phyloP scores from a whole-genome alignment of 2,329 filamentous ascomycete genomes.

The Microdochium trichocladiopsis region DNA sequence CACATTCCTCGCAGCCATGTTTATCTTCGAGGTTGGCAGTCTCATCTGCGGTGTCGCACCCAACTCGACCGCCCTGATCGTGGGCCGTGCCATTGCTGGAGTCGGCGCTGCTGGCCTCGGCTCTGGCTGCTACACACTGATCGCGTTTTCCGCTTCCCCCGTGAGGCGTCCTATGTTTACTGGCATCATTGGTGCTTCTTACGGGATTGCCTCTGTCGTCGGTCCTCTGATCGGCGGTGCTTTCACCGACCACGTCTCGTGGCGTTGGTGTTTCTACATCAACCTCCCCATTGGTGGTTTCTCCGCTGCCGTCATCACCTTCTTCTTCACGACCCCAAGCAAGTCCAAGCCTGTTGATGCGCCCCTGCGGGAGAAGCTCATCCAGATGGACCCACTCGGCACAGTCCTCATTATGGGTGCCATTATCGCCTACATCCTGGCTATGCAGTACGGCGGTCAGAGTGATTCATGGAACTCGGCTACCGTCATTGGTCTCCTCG shows the following conservation, averaged over 20 bases:
- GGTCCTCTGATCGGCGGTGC: constrained; percentile 43
- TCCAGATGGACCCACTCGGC: constrained; percentile 40
- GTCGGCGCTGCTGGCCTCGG: constrained; percentile 44
- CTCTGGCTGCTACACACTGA: constrained; percentile 40
- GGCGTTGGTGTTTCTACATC: constrained; percentile 20
- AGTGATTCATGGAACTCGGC: constrained; percentile 24
- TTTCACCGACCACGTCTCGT: constrained; percentile 40
- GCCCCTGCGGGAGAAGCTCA: constrained; percentile 5
- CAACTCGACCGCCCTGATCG: constrained; percentile 38
- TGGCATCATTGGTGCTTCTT: constrained; percentile 48
- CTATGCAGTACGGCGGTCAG: constrained; percentile 30
- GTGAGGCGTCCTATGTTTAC: constrained; percentile 46
- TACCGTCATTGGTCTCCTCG: constrained; percentile 22
- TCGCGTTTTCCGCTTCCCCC: constrained; percentile 42
- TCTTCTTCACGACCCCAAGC: constrained; percentile 3
- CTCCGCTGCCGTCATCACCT: constrained; percentile 2
- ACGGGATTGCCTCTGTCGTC: constrained; percentile 41
- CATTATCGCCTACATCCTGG: constrained; percentile 30
- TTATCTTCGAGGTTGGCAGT: constrained; percentile 36
- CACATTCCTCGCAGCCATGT: constrained; percentile 19
- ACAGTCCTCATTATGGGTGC: constrained; percentile 35
- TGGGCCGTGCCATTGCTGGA: constrained; percentile 44
- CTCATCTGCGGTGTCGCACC: constrained; percentile 20
- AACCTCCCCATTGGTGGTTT: constrained; percentile 9
- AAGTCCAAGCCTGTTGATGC: not conserved